Base-by-base conservation (phyloP, 192 early-diverging fungal genomes). In the Linnemannia schmuckeri region DNA sequence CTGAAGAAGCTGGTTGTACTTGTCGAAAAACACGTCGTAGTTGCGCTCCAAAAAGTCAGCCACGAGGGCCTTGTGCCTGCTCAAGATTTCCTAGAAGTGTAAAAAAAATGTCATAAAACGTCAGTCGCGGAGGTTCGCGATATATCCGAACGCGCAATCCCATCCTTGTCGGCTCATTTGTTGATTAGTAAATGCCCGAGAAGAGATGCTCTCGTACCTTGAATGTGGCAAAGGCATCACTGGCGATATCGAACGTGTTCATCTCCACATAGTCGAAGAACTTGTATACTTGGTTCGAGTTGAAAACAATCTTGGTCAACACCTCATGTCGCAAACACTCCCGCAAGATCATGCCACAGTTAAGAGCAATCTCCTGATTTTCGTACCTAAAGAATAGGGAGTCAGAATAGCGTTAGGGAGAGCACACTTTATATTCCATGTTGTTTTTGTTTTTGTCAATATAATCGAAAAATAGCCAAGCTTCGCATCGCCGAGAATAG, bases 181-280 rank as follows among this genome's bases (percentile, higher is more conserved):
- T 55, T 54, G 18, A 4, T 33, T 12, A 72, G 22, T 66, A 66
- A 74, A 87, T 20, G 52, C 42, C 47, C 61, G 61, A 66, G 61
- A 33, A 66, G 61, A 30, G 13, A 24, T 70, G 24, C 30, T 38
- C 24, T 10, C 81, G 33, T 72, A 95, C 94, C 89, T 98, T 98
- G 89, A 99, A 99, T 54, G 96, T 98, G 24, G 96, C 97, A 89
- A 99, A 99, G 9, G 99, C 99, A 89, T 99, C 99, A 54, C 96
- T 97, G 41, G 99, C 97, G 57, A 98, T 97, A 92, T 99, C 99
- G 92, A 99, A 99, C 24, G 97, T 99, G 74, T 95, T 95, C 79
- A 97, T 92, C 88, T 99, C 98, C 18, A 99, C 98, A 88, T 99
- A 99, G 27, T 92, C 91, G 79, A 99, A 99, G 70, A 99, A 97